Evolutionary conservation across 768 basidiomycete species (phyloP).

Genomic region (Imleria badia): DNA sequence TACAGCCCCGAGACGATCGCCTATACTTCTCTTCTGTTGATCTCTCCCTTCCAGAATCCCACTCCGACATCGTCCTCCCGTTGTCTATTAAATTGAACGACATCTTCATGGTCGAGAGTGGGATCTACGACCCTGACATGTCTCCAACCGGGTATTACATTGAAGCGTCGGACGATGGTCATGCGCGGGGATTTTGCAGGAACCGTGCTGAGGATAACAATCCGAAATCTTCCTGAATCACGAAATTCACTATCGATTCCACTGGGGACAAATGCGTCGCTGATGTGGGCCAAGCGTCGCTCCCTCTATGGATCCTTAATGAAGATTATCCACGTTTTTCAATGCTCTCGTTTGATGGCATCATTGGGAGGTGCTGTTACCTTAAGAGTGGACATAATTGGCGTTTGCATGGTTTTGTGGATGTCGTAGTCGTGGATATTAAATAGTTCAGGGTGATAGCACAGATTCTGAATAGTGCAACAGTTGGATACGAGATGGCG

Average conservation of each 20-base stretch:
- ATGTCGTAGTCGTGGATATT: not conserved
- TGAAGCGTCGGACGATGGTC: slow-evolving; percentile 3
- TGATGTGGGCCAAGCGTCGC: not conserved
- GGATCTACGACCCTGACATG: not conserved
- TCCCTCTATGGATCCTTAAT: not conserved
- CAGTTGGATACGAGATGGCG: too few species aligned
- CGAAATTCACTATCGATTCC: slow-evolving; percentile 8
- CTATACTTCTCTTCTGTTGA: slow-evolving; percentile 1
- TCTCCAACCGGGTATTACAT: not conserved
- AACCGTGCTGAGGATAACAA: not conserved
- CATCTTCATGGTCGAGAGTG: not conserved
- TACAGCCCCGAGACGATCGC: not conserved
- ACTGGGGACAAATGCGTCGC: slow-evolving; percentile 1
- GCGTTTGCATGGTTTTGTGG: not conserved
- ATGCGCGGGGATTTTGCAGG: slow-evolving; percentile 2
- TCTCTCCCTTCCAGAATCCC: not conserved
- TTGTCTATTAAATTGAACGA: not conserved
- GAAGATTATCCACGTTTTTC: not conserved
- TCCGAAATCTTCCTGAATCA: not conserved
- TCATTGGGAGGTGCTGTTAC: slow-evolving; percentile 3
- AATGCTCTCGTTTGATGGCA: not conserved
- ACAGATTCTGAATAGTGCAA: too few species aligned
- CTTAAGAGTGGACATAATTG: not conserved
- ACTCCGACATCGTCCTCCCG: not conserved
- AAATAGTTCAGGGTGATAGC: too few species aligned